Evolutionary conservation across 73 alveolate genomes (phyloP).

Genomic region (Paramecium primaurelia): DNA sequence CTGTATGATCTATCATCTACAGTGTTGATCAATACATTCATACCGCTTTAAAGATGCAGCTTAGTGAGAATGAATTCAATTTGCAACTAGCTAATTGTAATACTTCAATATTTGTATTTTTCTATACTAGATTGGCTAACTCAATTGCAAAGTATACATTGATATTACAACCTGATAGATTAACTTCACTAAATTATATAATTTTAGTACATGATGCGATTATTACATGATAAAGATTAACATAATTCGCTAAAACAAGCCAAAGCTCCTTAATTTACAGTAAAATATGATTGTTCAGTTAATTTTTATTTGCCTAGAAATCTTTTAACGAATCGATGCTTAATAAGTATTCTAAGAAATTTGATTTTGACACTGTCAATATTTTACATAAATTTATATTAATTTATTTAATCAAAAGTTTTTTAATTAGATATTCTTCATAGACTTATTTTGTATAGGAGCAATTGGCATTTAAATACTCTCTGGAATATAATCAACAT

Average conservation of each 20-base stretch:
- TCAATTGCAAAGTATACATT: slow-evolving; percentile 12
- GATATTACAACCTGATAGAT: slow-evolving; percentile 16
- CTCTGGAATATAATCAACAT: neutral
- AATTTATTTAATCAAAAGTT: neutral
- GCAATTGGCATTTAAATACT: neutral
- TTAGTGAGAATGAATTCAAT: slow-evolving; percentile 8
- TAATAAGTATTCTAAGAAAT: neutral
- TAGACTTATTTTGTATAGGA: neutral
- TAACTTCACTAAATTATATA: neutral
- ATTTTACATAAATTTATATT: neutral
- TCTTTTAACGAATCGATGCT: neutral
- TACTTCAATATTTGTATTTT: neutral
- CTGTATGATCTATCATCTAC: slow-evolving; percentile 46
- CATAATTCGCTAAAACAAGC: slow-evolving; percentile 30
- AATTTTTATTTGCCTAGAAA: neutral
- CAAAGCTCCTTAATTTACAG: neutral
- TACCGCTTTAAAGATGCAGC: slow-evolving; percentile 41
- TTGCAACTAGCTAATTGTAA: slow-evolving; percentile 21
- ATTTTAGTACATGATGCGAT: neutral
- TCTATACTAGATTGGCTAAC: slow-evolving; percentile 23
- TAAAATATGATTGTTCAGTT: neutral
- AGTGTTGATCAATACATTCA: neutral
- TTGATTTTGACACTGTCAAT: neutral
- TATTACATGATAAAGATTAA: neutral
- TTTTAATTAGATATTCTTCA: neutral